These are phyloP conservation scores for Suillus cothurnatus DNA, from an alignment of 768 basidiomycete genomes.

Conservation along the genomic window DNA sequence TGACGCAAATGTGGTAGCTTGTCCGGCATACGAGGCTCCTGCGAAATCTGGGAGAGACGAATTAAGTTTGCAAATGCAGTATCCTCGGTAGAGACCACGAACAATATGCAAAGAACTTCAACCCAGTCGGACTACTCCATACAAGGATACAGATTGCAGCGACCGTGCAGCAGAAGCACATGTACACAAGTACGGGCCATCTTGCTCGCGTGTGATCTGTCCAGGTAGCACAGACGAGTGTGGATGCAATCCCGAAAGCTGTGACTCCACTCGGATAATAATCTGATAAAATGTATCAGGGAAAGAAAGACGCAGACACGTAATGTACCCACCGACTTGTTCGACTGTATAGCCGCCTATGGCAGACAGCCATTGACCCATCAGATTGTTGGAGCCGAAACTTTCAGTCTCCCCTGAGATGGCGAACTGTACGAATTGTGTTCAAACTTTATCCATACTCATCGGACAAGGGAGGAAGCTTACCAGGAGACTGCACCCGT, in stretches of 20 bases:
- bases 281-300: slow-evolving; percentile 34
- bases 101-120: slow-evolving; percentile 82
- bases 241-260: slow-evolving; percentile 64
- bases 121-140: slow-evolving; percentile 57
- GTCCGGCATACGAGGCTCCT: slow-evolving; percentile 73
- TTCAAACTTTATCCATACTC: neutral
- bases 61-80: neutral
- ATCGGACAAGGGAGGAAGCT: slow-evolving; percentile 18
- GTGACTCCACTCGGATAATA: slow-evolving; percentile 67
- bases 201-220: slow-evolving; percentile 59
- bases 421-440: slow-evolving; percentile 49
- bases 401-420: slow-evolving; percentile 69
- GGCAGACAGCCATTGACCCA: slow-evolving; percentile 72
- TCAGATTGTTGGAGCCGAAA: slow-evolving; percentile 70
- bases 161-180: slow-evolving; percentile 55
- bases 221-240: slow-evolving; percentile 62
- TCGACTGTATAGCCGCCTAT: slow-evolving; percentile 64
- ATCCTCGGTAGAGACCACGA: slow-evolving; percentile 21
- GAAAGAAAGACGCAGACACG: slow-evolving; percentile 1
- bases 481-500: slow-evolving; percentile 66
- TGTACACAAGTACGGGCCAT: slow-evolving; percentile 68
- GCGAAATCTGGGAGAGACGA: slow-evolving; percentile 44
- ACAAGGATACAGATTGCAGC: slow-evolving; percentile 61
- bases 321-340: slow-evolving; percentile 48
- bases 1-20: slow-evolving; percentile 75